Evolutionary conservation across 2,329 filamentous ascomycete species (phyloP).

Genomic region (Peltaster fructicola): DNA sequence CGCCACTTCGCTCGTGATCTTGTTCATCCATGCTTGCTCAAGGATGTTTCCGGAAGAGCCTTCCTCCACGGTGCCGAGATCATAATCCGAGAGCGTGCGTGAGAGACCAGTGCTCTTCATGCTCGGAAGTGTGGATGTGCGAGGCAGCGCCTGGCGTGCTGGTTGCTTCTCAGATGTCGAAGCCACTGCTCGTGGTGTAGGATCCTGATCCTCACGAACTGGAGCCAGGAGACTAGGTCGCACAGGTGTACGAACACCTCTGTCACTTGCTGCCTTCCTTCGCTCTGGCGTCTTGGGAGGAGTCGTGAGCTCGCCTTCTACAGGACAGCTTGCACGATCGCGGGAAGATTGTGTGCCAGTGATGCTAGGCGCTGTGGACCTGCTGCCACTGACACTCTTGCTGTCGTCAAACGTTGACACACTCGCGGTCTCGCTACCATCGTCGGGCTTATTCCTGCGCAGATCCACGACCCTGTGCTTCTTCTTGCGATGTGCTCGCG

Average conservation of each 20-base stretch:
- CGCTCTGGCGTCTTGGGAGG: constrained; percentile 31
- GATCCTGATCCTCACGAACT: constrained; percentile 3
- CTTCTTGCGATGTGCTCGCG: constrained; percentile 54
- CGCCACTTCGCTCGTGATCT: constrained; percentile 87
- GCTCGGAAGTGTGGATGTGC: constrained; percentile 8
- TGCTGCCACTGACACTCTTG: constrained; percentile 18
- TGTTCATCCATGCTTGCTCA: constrained; percentile 74
- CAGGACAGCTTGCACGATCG: constrained; percentile 7
- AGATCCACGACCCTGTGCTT: constrained; percentile 74
- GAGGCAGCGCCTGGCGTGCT: constrained; percentile 7
- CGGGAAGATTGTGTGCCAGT: constrained; percentile 38
- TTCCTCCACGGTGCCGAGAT: constrained; percentile 10
- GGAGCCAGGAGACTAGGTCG: background rate
- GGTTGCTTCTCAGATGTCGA: constrained; percentile 5
- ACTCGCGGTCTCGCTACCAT: constrained; percentile 24
- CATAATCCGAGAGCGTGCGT: constrained; percentile 8
- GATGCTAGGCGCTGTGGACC: constrained; percentile 32
- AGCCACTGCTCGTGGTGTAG: constrained; percentile 5
- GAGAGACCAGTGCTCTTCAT: constrained; percentile 4
- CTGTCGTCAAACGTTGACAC: constrained; percentile 27
- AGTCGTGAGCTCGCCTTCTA: constrained; percentile 24
- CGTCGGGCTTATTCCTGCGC: constrained; percentile 38
- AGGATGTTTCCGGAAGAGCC: constrained; percentile 35
- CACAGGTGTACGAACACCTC: constrained; percentile 4
- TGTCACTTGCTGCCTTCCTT: constrained; percentile 16